A percentile compares a stretch with the other conserved stretches of the same genome.
These are phyloP conservation scores for Cercospora sp. DNA, from an alignment of 2,329 filamentous ascomycete genomes.

Conservation along the genomic window DNA sequence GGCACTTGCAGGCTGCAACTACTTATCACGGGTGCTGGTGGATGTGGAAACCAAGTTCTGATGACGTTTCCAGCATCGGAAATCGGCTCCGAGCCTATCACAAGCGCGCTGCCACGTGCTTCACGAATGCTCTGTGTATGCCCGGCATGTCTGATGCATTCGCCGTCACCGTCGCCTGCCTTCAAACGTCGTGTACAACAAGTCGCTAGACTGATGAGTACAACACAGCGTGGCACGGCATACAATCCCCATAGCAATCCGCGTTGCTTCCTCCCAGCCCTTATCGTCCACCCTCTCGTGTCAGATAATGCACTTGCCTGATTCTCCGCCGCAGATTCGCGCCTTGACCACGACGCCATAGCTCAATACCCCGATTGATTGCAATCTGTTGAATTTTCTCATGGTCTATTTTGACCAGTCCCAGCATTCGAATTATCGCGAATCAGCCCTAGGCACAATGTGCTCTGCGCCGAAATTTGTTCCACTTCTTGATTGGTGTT, in stretches of 20 bases:
- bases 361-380: background rate
- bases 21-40: background rate
- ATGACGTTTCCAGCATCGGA: background rate
- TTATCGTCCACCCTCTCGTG: background rate
- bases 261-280: background rate
- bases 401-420: background rate
- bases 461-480: background rate
- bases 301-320: background rate
- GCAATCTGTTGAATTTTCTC: background rate
- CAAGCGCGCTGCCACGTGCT: background rate
- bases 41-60: background rate
- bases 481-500: background rate
- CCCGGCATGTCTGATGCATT: background rate
- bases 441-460: background rate
- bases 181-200: background rate
- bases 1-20: background rate
- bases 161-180: background rate
- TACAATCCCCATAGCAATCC: background rate
- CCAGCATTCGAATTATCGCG: background rate
- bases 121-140: background rate
- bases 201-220: background rate
- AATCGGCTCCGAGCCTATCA: background rate
- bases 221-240: background rate
- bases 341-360: background rate
- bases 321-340: background rate